Conservation (phyloP, 2,329 filamentous ascomycete genomes). For the Calonectria pseudoreteaudii region DNA sequence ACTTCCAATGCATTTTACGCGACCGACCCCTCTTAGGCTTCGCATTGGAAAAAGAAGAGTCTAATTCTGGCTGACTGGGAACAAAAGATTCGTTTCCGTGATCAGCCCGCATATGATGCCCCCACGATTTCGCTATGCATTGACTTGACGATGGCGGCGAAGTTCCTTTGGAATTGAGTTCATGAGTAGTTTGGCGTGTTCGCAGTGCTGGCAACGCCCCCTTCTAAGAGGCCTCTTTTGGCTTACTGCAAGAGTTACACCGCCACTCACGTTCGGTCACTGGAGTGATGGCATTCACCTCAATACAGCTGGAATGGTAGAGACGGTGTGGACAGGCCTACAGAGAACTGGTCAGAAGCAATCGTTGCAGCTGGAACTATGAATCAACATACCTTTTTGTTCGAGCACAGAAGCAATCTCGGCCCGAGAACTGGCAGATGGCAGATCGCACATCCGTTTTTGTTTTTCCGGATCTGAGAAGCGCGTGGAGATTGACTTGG, state of each 20-base stretch:
- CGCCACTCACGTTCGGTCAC: slow-evolving; percentile 54
- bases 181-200: slow-evolving; percentile 8
- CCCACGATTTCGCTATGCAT: slow-evolving; percentile 7
- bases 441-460: slow-evolving; percentile 61
- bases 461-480: slow-evolving; percentile 54
- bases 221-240: slow-evolving; percentile 41
- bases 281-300: slow-evolving; percentile 49
- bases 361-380: background rate
- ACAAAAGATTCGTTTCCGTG: background rate
- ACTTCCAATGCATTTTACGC: background rate
- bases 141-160: background rate
- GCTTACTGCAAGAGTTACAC: slow-evolving; percentile 56
- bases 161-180: background rate
- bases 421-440: slow-evolving; percentile 61
- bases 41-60: background rate
- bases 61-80: background rate
- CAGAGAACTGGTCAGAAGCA: slow-evolving; percentile 27
- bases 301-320: slow-evolving; percentile 63
- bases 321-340: slow-evolving; percentile 58
- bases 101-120: slow-evolving; percentile 2
- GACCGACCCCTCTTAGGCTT: background rate
- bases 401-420: slow-evolving; percentile 61
- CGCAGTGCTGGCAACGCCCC: slow-evolving; percentile 33
- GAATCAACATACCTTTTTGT: slow-evolving; percentile 55
- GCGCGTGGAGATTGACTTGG: slow-evolving; percentile 46